phyloP scores from a whole-genome alignment of 2,329 filamentous ascomycete species.

The Colletotrichum lindemuthianum region DNA sequence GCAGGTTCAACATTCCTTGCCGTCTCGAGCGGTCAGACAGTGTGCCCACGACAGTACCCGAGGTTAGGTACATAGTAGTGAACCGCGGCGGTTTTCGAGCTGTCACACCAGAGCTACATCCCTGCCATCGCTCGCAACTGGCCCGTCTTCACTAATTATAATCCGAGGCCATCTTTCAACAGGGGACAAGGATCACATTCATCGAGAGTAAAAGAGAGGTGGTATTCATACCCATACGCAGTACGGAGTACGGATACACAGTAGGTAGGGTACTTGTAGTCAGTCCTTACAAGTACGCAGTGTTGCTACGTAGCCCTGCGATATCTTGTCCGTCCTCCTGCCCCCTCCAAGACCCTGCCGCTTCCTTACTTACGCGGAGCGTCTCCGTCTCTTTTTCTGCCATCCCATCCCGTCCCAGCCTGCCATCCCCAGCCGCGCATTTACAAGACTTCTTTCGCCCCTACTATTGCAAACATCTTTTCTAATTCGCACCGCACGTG shows the following conservation, averaged over 20 bases:
- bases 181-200: slow-evolving; percentile 13
- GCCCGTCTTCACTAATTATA: slow-evolving; percentile 9
- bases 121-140: slow-evolving; percentile 29
- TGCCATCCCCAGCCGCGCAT: slow-evolving; percentile 16
- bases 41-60: background rate
- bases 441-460: slow-evolving; percentile 16
- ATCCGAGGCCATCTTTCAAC: slow-evolving; percentile 8
- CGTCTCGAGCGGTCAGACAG: slow-evolving; percentile 1
- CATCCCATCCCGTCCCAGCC: slow-evolving; percentile 13
- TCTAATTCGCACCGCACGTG: slow-evolving; percentile 24
- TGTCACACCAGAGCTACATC: slow-evolving; percentile 26
- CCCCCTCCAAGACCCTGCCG: slow-evolving; percentile 23
- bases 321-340: slow-evolving; percentile 17
- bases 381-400: slow-evolving; percentile 20
- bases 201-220: background rate
- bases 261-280: too few species aligned
- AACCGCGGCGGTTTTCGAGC: slow-evolving; percentile 8
- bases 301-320: background rate
- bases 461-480: slow-evolving; percentile 7
- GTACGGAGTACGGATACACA: too few species aligned
- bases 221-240: too few species aligned
- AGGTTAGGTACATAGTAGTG: slow-evolving; percentile 6
- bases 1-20: background rate
- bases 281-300: too few species aligned
- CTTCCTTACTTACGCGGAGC: slow-evolving; percentile 7